Percentiles rank a stretch among this genome's conserved stretches.
Conservation (phyloP, 148 eudicot species). For the Euryodendron excelsum region DNA sequence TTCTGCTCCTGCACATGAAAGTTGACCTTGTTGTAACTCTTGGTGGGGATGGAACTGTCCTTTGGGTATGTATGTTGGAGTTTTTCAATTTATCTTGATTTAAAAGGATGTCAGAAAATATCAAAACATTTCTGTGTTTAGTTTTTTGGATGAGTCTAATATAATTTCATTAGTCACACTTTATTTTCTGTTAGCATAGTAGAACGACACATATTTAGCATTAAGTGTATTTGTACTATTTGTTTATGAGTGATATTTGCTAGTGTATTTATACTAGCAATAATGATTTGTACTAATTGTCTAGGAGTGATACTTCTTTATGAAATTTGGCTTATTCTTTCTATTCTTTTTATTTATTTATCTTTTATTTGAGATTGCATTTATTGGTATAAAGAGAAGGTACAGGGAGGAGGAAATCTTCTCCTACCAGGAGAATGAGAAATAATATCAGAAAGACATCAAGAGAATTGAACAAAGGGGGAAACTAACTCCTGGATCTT, state of each 20-base stretch:
- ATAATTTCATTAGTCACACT: neutral
- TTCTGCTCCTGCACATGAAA: conserved; percentile 63
- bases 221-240: neutral
- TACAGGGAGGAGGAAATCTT: neutral
- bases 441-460: neutral
- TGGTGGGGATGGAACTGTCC: conserved; percentile 99
- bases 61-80: conserved; percentile 72
- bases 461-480: neutral
- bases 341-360: too few species aligned
- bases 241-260: neutral
- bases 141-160: neutral
- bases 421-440: neutral
- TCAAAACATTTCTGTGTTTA: neutral
- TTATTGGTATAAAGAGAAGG: neutral
- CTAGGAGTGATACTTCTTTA: too few species aligned
- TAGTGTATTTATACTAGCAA: too few species aligned
- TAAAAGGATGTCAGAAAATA: neutral
- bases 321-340: neutral
- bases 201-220: neutral
- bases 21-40: conserved; percentile 96
- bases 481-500: neutral
- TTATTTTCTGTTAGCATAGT: neutral
- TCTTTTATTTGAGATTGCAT: neutral
- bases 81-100: neutral
- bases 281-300: too few species aligned